Base-by-base conservation (phyloP, 1,284 basidiomycete genomes). In the Caloboletus inedulis region DNA sequence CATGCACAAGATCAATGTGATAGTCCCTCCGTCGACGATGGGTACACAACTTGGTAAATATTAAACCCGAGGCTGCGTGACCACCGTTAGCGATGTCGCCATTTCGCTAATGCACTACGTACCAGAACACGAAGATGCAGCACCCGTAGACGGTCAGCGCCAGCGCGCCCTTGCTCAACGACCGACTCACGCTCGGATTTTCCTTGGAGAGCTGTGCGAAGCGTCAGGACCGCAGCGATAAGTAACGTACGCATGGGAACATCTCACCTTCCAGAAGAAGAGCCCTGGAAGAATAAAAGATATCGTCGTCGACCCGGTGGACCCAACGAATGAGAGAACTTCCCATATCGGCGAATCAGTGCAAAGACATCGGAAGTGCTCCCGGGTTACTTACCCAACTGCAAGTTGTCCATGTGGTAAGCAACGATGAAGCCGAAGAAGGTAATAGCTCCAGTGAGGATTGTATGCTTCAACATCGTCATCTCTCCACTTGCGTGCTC, bases 251-350 rank as follows among this genome's bases (percentile, higher is more conserved):
- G 21, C 34, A 57, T 53, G 56, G 49, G 40, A 56, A 51, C 49
- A 57, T 37, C 72, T 58, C 55, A 86, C 86, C 85, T 89, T 84
- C 86, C 86, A 90, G 69, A 84, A 89, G 62, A 92, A 84, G 54
- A 91, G 68, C 47, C 94, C 94, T 0, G 97, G 96, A 5, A 99
- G 79, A 65, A 99, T 98, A 72, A 99, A 99, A 9, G 92, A 95
- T 60, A 99, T 95, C 4, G 89, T 98, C 14, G 96, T 98, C 18
- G 91, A 95, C 16, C 97, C 97, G 0, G 96, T 97, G 10, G 94
- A 89, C 7, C 97, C 97, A 25, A 99, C 97, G 66, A 99, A 97
- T 5, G 94, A 92, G 29, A 98, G 77, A 12, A 98, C 94, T 94
- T 62, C 12, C 47, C 48, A 56, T 14, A 43, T 53, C 48, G 34